A percentile compares a stretch with the other conserved stretches of the same genome.
These are phyloP conservation scores for Spatholobus suberectus DNA, from an alignment of 306 rosid genomes.

Conservation along the genomic window DNA sequence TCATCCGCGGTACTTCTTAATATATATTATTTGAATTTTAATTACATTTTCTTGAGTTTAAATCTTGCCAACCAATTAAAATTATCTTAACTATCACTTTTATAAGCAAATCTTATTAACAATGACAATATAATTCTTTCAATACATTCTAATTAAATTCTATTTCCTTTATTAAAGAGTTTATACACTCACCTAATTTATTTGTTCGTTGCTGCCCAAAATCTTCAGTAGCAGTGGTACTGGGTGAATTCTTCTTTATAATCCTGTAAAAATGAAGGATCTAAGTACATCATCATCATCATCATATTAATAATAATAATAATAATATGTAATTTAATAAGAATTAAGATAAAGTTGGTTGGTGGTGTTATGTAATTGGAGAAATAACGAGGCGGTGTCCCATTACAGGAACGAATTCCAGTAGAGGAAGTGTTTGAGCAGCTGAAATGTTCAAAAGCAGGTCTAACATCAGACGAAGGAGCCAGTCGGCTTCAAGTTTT, in stretches of 20 bases:
- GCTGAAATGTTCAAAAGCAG: conserved; percentile 83
- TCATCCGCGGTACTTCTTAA: too few relatives aligned
- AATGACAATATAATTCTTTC: not conserved
- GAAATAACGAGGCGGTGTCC: conserved; percentile 13
- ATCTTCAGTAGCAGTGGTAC: not conserved
- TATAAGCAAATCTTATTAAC: not conserved
- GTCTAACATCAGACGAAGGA: conserved; percentile 84
- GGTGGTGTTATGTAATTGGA: not conserved
- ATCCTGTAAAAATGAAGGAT: not conserved
- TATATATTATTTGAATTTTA: not conserved
- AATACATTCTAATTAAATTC: too few relatives aligned
- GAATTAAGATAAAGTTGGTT: not conserved
- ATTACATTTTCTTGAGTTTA: not conserved
- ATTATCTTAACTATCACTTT: not conserved
- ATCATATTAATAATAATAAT: not conserved
- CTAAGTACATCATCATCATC: not conserved
- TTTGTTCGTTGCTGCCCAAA: not conserved
- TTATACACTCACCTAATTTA: not conserved
- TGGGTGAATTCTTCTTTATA: not conserved
- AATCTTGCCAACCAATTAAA: not conserved
- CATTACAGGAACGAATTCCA: conserved; percentile 78
- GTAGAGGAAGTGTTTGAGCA: conserved; percentile 94
- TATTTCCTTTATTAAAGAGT: not conserved
- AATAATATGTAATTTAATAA: not conserved
- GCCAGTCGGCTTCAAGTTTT: conserved; percentile 86